These are phyloP conservation scores for Zanthoxylum bungeanum DNA, from an alignment of 345 rosid species.

Conservation along the genomic window DNA sequence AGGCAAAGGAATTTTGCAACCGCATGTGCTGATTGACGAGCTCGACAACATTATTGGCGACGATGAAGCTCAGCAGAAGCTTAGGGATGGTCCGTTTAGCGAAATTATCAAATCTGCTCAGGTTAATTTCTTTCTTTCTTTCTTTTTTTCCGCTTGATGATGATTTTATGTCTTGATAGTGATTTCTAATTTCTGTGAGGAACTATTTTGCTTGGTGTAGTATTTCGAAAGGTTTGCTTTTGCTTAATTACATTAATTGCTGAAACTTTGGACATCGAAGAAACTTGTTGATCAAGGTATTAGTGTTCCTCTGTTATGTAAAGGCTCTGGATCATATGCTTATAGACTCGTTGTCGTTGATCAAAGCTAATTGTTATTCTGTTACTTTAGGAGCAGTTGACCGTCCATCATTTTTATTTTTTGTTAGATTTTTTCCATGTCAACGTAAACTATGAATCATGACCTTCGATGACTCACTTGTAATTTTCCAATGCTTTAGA, in stretches of 20 bases:
- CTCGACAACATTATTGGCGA: slow-evolving; percentile 57
- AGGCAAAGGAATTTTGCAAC: slow-evolving; percentile 88
- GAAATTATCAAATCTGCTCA: slow-evolving; percentile 75
- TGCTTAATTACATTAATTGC: not conserved
- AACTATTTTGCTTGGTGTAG: not conserved
- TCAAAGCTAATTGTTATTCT: no score
- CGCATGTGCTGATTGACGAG: slow-evolving; percentile 86
- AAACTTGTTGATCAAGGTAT: not conserved
- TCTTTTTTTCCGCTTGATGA: not conserved
- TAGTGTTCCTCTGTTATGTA: no score
- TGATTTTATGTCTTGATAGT: not conserved
- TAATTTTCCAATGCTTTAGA: not conserved
- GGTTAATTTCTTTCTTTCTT: slow-evolving; percentile 30
- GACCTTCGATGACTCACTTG: not conserved
- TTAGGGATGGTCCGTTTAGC: slow-evolving; percentile 66
- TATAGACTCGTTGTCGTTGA: no score
- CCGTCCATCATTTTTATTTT: not conserved
- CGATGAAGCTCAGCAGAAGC: slow-evolving; percentile 43
- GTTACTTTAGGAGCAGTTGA: not conserved
- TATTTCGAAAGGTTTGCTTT: not conserved
- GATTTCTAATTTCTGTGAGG: not conserved
- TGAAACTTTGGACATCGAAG: not conserved
- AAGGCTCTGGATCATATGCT: no score
- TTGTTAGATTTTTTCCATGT: not conserved
- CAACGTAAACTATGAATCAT: not conserved